A percentile compares a stretch with the other conserved stretches of the same genome.
Conservation (phyloP, 768 basidiomycete genomes). For the Auricularia cornea region DNA sequence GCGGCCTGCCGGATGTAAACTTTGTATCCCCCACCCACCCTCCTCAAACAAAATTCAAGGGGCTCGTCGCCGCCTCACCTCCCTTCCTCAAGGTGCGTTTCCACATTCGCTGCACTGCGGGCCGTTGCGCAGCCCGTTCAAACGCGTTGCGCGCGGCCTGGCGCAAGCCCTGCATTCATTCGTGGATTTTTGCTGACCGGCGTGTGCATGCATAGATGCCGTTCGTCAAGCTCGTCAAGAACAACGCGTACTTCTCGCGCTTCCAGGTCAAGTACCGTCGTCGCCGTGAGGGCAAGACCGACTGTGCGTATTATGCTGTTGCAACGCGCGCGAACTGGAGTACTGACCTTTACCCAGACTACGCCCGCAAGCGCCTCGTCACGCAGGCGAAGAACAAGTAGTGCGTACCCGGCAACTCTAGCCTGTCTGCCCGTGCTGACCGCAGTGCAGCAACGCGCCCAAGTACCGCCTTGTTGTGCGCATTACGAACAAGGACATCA, state of each 20-base stretch:
- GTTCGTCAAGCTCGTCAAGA: constrained; percentile 96
- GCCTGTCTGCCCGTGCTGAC: not conserved
- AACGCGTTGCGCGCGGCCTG: not conserved
- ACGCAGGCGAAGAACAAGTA: constrained; percentile 99
- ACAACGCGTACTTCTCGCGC: constrained; percentile 93
- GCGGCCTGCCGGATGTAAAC: not conserved
- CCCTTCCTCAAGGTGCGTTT: constrained; percentile 34
- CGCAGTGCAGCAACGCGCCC: constrained; percentile 65
- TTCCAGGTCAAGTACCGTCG: constrained; percentile 99
- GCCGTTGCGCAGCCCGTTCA: not conserved
- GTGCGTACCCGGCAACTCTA: constrained; percentile 33
- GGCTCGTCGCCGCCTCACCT: constrained; percentile 20
- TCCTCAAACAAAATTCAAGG: not conserved
- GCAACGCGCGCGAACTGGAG: not conserved
- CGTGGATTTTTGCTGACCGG: not conserved
- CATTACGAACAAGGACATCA: constrained; percentile 96
- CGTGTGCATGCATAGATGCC: constrained; percentile 55
- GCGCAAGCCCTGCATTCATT: not conserved
- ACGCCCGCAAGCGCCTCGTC: constrained; percentile 94
- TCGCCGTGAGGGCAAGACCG: constrained; percentile 97
- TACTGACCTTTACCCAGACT: constrained; percentile 47
- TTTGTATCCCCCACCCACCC: not conserved
- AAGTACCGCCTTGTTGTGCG: constrained; percentile 99
- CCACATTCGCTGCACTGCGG: not conserved
- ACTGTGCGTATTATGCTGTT: constrained; percentile 49